Evolutionary conservation across 2,329 filamentous ascomycete species (phyloP).

Genomic region (Chrysoporthe austroafricana): DNA sequence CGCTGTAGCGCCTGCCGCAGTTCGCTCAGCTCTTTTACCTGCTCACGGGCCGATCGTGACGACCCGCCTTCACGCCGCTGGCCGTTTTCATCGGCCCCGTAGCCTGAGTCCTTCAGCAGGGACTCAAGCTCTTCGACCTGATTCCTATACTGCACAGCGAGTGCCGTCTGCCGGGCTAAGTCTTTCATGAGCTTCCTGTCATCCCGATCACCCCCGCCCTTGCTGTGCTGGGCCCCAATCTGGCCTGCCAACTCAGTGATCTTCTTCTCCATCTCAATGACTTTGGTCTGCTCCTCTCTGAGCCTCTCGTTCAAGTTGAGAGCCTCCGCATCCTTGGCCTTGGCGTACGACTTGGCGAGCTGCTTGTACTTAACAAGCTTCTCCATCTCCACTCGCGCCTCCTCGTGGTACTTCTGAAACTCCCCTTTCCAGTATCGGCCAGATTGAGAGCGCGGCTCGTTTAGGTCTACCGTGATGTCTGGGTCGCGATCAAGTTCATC

Average conservation of each 20-base stretch:
- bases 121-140: conserved; percentile 63
- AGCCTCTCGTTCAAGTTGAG: conserved; percentile 67
- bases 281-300: conserved; percentile 68
- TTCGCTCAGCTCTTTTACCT: conserved; percentile 55
- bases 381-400: conserved; percentile 74
- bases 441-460: conserved; percentile 74
- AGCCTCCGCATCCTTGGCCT: conserved; percentile 75
- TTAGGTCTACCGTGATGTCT: conserved; percentile 71
- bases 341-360: conserved; percentile 77
- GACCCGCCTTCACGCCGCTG: conserved; percentile 47
- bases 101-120: conserved; percentile 48
- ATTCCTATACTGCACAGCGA: conserved; percentile 61
- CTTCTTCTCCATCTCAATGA: conserved; percentile 65
- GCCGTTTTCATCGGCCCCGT: conserved; percentile 36
- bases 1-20: conserved; percentile 57
- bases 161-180: conserved; percentile 59
- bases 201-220: conserved; percentile 45
- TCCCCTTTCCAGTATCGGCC: conserved; percentile 81
- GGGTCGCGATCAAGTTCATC: conserved; percentile 52
- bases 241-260: conserved; percentile 64
- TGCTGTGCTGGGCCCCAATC: conserved; percentile 46
- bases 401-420: conserved; percentile 73
- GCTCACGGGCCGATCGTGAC: conserved; percentile 56
- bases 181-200: conserved; percentile 55
- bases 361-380: conserved; percentile 81